Evolutionary conservation across 257 asterid species (phyloP).

Genomic region (Lycium barbarum): DNA sequence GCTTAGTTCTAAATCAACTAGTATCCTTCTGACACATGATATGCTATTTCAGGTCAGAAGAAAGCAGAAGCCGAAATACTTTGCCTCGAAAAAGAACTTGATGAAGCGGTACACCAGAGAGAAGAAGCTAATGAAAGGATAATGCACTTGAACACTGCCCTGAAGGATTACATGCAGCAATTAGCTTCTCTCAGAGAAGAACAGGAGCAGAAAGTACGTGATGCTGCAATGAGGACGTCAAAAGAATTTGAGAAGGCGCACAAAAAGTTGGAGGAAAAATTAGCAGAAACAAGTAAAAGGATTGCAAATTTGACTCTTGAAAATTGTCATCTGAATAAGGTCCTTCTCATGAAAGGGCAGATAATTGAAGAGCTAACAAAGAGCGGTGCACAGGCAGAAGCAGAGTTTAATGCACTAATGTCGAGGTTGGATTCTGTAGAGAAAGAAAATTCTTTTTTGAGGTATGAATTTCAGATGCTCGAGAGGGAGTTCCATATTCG

Average conservation of each 20-base stretch:
- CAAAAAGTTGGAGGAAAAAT: conserved; percentile 54
- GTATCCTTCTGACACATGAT: not conserved
- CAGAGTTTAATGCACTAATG: conserved; percentile 71
- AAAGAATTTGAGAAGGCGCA: conserved; percentile 54
- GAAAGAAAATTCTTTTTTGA: conserved; percentile 79
- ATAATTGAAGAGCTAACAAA: conserved; percentile 59
- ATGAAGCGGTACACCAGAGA: conserved; percentile 50
- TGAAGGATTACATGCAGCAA: conserved; percentile 72
- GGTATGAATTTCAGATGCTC: conserved; percentile 67
- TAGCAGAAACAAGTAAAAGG: conserved; percentile 52
- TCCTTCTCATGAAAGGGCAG: conserved; percentile 63
- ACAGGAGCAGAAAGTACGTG: conserved; percentile 54
- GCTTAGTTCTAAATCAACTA: not conserved
- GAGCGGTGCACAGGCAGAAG: conserved; percentile 54
- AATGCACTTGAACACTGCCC: conserved; percentile 59
- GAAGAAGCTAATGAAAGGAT: conserved; percentile 59
- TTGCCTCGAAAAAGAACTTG: conserved; percentile 51
- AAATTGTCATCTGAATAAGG: conserved; percentile 66
- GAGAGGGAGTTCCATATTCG: conserved; percentile 70
- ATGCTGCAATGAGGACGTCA: conserved; percentile 51
- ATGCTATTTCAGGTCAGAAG: conserved; percentile 52
- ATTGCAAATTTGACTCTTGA: conserved; percentile 59
- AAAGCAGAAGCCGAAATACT: conserved; percentile 62
- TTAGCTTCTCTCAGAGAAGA: conserved; percentile 53
- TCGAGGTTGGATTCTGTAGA: conserved; percentile 67